Evolutionary conservation across 116 monocot species (phyloP).

Genomic region (Cymodocea nodosa): DNA sequence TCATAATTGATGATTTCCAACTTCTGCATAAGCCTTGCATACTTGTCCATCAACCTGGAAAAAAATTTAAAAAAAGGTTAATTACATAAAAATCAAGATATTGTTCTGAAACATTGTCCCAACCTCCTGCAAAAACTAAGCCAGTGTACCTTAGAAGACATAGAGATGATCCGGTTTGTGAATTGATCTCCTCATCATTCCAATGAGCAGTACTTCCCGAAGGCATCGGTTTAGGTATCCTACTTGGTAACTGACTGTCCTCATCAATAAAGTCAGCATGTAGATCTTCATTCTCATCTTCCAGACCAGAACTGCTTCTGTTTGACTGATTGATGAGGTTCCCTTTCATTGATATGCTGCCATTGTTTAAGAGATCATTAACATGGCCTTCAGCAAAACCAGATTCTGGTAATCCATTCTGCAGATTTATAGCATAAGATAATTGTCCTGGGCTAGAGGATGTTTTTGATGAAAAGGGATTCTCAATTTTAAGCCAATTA

Average conservation of each 20-base stretch:
- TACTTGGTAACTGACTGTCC: slow-evolving; percentile 96
- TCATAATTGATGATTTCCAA: slow-evolving; percentile 88
- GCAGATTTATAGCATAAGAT: slow-evolving; percentile 14
- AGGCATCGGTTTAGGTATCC: slow-evolving; percentile 45
- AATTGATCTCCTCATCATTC: slow-evolving; percentile 68
- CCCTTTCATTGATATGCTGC: slow-evolving; percentile 14
- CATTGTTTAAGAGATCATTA: slow-evolving; percentile 24
- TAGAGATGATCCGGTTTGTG: slow-evolving; percentile 92
- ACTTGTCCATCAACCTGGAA: slow-evolving; percentile 97
- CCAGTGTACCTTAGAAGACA: slow-evolving; percentile 64
- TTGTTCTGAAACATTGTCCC: background rate
- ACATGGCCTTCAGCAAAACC: slow-evolving; percentile 24
- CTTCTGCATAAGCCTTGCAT: slow-evolving; percentile 99
- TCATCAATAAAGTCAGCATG: slow-evolving; percentile 99
- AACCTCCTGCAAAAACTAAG: background rate
- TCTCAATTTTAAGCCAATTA: slow-evolving; percentile 60
- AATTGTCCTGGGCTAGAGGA: slow-evolving; percentile 37
- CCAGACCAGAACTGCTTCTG: slow-evolving; percentile 29
- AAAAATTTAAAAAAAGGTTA: slow-evolving; percentile 1
- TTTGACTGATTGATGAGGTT: slow-evolving; percentile 22
- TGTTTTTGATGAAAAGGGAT: slow-evolving; percentile 61
- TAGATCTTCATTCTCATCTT: slow-evolving; percentile 98
- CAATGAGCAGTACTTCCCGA: slow-evolving; percentile 26
- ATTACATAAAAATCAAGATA: background rate
- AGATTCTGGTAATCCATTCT: slow-evolving; percentile 25